phyloP scores from a whole-genome alignment of 2,329 filamentous ascomycete genomes.

The Fusarium sp. region DNA sequence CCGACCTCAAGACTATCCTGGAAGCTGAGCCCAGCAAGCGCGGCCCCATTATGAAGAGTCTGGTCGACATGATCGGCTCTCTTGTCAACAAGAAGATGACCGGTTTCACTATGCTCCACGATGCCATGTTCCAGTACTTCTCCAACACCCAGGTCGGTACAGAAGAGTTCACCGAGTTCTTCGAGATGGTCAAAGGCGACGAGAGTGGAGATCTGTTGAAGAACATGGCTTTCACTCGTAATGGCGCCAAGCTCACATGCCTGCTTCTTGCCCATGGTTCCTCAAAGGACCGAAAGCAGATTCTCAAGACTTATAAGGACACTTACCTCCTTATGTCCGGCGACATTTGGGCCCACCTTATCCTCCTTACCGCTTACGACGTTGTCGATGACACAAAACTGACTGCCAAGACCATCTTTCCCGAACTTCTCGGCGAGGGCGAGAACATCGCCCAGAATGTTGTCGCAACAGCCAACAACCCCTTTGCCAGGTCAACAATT shows the following conservation, averaged over 20 bases:
- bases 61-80: slow-evolving; percentile 88
- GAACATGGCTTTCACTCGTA: slow-evolving; percentile 95
- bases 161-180: slow-evolving; percentile 85
- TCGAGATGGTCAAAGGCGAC: slow-evolving; percentile 91
- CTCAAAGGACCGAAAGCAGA: slow-evolving; percentile 92
- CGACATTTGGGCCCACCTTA: slow-evolving; percentile 80
- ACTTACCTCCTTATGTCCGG: slow-evolving; percentile 86
- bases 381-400: slow-evolving; percentile 95
- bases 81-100: slow-evolving; percentile 97
- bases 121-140: slow-evolving; percentile 98
- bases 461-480: slow-evolving; percentile 72
- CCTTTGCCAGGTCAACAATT: slow-evolving; percentile 73
- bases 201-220: slow-evolving; percentile 91
- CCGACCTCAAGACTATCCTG: slow-evolving; percentile 81
- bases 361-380: slow-evolving; percentile 88
- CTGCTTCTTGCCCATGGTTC: slow-evolving; percentile 84
- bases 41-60: slow-evolving; percentile 84
- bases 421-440: slow-evolving; percentile 83
- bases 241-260: slow-evolving; percentile 84
- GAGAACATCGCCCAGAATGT: slow-evolving; percentile 73
- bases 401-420: slow-evolving; percentile 85
- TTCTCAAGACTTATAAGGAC: slow-evolving; percentile 91
- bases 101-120: slow-evolving; percentile 97
- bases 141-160: slow-evolving; percentile 80
- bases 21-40: slow-evolving; percentile 85